Percentiles rank a stretch among this genome's conserved stretches.
Evolutionary conservation across 495 filamentous ascomycete species (phyloP).

Genomic region (Neurospora africana): DNA sequence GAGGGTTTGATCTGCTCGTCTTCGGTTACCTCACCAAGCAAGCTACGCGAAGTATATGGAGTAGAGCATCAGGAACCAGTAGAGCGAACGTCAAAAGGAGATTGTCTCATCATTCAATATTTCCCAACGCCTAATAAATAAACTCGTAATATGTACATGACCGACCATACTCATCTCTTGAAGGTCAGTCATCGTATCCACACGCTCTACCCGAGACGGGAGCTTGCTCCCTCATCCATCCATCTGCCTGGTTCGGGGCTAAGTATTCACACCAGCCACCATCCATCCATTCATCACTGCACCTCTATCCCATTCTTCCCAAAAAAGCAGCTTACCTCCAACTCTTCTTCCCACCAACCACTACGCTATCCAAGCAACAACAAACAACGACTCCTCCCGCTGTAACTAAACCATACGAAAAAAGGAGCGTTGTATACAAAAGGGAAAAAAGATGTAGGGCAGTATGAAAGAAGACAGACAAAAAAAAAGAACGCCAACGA

Average conservation of each 20-base stretch:
- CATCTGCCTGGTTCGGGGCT: neutral
- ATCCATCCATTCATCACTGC: neutral
- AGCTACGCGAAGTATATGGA: no score
- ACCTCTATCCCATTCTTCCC: neutral
- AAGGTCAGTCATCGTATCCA: neutral
- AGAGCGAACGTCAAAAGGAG: neutral
- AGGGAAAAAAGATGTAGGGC: no score
- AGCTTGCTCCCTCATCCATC: neutral
- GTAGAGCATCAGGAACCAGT: neutral
- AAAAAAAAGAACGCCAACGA: no score
- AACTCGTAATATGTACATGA: neutral
- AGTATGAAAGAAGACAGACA: no score
- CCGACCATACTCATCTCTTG: neutral
- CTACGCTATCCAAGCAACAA: neutral
- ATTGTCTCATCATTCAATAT: neutral
- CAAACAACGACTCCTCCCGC: neutral
- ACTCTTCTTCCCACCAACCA: neutral
- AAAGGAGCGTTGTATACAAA: neutral
- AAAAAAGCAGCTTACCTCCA: neutral
- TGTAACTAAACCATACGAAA: no score
- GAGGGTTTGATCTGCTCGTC: no score
- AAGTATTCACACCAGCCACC: neutral
- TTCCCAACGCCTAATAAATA: neutral
- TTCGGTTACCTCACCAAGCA: no score
- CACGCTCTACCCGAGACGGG: neutral